These are phyloP conservation scores for Aspergillus neotritici DNA, from an alignment of 2,329 filamentous ascomycete species.

Conservation along the genomic window DNA sequence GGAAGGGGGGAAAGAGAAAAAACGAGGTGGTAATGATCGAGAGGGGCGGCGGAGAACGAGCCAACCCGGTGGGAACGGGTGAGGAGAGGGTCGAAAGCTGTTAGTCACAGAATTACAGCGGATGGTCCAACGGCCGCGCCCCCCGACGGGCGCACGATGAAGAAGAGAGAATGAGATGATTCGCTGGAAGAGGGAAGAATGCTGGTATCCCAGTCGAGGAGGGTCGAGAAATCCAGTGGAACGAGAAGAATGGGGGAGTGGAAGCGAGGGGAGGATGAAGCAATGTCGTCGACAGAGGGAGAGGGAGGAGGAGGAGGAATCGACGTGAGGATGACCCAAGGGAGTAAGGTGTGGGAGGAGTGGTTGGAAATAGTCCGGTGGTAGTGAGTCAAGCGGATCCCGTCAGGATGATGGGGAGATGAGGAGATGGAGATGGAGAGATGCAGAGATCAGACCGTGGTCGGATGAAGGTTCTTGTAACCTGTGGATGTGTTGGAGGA, in stretches of 20 bases:
- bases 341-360: too few species aligned
- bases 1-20: too few species aligned
- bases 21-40: not conserved
- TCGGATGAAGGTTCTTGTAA: too few species aligned
- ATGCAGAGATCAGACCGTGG: too few species aligned
- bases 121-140: constrained; percentile 10
- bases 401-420: too few species aligned
- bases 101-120: constrained; percentile 32
- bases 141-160: constrained; percentile 13
- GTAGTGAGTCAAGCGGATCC: too few species aligned
- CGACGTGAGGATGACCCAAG: not conserved
- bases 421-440: too few species aligned
- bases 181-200: not conserved
- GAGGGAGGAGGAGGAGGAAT: not conserved
- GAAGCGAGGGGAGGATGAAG: constrained; percentile 1
- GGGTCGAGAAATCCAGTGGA: not conserved
- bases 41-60: constrained; percentile 19
- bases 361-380: too few species aligned
- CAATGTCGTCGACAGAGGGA: constrained; percentile 3
- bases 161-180: constrained; percentile 6
- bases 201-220: not conserved
- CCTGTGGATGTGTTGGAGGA: too few species aligned
- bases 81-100: constrained; percentile 23
- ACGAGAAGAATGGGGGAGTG: not conserved
- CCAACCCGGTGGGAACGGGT: constrained; percentile 2